A percentile compares a stretch with the other conserved stretches of the same genome.
These are phyloP conservation scores for Puccinia polysora DNA, from an alignment of 1,284 basidiomycete species.

Conservation along the genomic window DNA sequence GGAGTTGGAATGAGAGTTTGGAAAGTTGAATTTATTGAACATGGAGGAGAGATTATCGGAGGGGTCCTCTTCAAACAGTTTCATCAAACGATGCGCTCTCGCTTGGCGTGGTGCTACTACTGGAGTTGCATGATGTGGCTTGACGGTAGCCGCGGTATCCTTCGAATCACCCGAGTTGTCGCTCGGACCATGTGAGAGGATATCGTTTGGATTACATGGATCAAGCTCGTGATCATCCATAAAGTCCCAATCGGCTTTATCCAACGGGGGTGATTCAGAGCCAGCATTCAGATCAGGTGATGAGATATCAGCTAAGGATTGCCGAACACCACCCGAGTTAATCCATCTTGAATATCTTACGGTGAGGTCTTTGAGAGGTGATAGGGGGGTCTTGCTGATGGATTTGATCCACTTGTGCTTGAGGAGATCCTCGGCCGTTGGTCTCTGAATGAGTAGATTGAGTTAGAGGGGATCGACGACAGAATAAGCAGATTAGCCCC, in stretches of 20 bases:
- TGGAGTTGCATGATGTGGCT: constrained; percentile 3
- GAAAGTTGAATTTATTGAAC: constrained; percentile 17
- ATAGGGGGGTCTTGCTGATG: constrained; percentile 65
- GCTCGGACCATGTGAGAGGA: neutral
- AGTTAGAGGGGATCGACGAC: too few relatives aligned
- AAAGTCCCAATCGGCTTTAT: constrained; percentile 40
- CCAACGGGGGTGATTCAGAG: constrained; percentile 20
- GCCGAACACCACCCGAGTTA: constrained; percentile 71
- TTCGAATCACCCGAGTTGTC: constrained; percentile 11
- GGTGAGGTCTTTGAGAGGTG: constrained; percentile 77
- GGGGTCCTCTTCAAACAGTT: constrained; percentile 31
- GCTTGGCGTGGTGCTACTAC: neutral
- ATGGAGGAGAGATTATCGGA: neutral
- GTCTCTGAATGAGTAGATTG: constrained; percentile 64
- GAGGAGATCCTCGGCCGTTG: constrained; percentile 79
- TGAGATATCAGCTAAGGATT: constrained; percentile 65
- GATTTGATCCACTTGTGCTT: constrained; percentile 92
- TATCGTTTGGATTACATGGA: neutral
- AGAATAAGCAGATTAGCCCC: too few relatives aligned
- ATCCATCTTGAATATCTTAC: constrained; percentile 70
- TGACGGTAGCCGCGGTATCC: constrained; percentile 15
- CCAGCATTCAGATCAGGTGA: constrained; percentile 3
- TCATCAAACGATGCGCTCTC: constrained; percentile 29
- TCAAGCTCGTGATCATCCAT: constrained; percentile 24
- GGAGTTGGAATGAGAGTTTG: neutral